These are phyloP conservation scores for Huntiella decipiens DNA, from an alignment of 2,329 filamentous ascomycete genomes.

Conservation along the genomic window DNA sequence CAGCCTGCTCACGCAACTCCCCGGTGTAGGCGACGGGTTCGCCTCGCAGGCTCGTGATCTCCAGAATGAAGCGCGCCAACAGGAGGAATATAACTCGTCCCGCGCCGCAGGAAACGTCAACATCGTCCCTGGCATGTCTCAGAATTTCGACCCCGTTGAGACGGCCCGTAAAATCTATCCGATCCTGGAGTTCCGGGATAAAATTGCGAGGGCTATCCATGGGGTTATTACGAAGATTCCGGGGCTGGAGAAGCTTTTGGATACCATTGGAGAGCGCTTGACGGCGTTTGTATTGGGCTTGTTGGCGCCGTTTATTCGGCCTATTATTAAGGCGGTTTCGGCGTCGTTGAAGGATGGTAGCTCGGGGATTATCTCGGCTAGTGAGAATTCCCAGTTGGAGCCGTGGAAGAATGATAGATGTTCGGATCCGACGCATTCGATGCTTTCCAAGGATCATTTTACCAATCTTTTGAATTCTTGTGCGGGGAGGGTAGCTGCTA, in stretches of 20 bases:
- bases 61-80: slow-evolving; percentile 28
- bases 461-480: slow-evolving; percentile 61
- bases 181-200: slow-evolving; percentile 84
- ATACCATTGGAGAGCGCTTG: slow-evolving; percentile 82
- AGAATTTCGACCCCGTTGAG: slow-evolving; percentile 59
- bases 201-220: slow-evolving; percentile 73
- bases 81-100: slow-evolving; percentile 25
- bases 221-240: slow-evolving; percentile 80
- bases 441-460: slow-evolving; percentile 72
- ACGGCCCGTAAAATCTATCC: slow-evolving; percentile 74
- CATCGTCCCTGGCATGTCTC: slow-evolving; percentile 54
- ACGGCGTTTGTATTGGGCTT: slow-evolving; percentile 84
- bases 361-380: slow-evolving; percentile 46
- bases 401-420: slow-evolving; percentile 60
- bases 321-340: slow-evolving; percentile 75
- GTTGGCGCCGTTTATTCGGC: slow-evolving; percentile 76
- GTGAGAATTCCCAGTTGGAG: slow-evolving; percentile 56
- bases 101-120: slow-evolving; percentile 26
- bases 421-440: slow-evolving; percentile 64
- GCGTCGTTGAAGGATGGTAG: slow-evolving; percentile 74
- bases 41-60: slow-evolving; percentile 46
- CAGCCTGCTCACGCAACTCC: slow-evolving; percentile 56
- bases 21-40: slow-evolving; percentile 46
- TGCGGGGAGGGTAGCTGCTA: slow-evolving; percentile 53
- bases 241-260: slow-evolving; percentile 72